Conservation (phyloP, 164 flowering plant genomes). For the Liriodendron chinense region DNA sequence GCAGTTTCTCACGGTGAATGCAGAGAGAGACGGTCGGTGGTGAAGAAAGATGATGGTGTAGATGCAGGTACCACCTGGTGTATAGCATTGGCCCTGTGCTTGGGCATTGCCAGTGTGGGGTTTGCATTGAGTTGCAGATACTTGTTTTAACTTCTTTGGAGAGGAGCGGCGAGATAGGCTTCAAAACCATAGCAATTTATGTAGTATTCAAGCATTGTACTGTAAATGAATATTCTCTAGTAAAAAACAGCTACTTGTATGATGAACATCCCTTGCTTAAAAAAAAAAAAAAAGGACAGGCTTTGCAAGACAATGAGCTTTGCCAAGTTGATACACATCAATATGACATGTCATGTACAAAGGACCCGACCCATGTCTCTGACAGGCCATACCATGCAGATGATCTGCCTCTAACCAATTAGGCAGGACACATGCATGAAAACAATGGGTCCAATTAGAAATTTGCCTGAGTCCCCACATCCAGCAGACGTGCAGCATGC, state of each 20-base stretch:
- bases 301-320: too few species aligned
- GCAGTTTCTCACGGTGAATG: background rate
- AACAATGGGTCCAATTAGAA: too few species aligned
- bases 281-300: too few species aligned
- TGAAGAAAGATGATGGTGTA: background rate
- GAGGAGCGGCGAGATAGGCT: background rate
- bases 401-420: too few species aligned
- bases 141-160: background rate
- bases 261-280: background rate
- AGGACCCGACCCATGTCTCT: too few species aligned
- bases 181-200: too few species aligned
- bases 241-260: background rate
- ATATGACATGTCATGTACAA: too few species aligned
- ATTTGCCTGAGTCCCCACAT: too few species aligned
- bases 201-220: background rate
- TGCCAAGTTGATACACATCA: too few species aligned
- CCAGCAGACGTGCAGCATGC: too few species aligned
- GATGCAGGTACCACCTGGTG: constrained; percentile 8
- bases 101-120: constrained; percentile 25
- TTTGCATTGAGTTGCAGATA: constrained; percentile 12
- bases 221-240: background rate
- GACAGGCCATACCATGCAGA: too few species aligned
- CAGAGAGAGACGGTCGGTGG: background rate
- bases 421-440: too few species aligned
- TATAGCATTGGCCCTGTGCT: constrained; percentile 22